Base-by-base conservation (phyloP, 2,329 filamentous ascomycete species). In the Penicillium janthinellum region DNA sequence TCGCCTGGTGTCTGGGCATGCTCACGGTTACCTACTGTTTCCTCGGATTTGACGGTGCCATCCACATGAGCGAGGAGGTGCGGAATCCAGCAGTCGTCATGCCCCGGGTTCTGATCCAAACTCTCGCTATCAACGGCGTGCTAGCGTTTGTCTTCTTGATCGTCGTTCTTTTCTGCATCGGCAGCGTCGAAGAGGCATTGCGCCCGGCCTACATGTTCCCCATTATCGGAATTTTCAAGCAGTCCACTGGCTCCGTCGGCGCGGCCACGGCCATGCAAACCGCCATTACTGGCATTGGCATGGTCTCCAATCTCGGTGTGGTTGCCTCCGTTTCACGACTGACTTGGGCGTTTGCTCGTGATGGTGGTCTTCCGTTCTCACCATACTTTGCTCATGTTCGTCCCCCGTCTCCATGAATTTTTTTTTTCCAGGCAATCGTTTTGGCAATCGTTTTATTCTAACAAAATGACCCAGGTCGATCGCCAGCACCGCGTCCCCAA, bases 311-410 rank as follows among this genome's bases (percentile, higher is more conserved):
- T 38, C 76, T 80, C 52, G 77, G 75, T 35, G 73, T 74, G 38
- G 72, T 82, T 2, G 80, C 82, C 0, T 82, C 81, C 0, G 79
- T 79, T 0, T 81, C 80, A 0, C 77, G 81, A 3, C 66, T 83
- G 1, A 78, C 79, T 0, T 83, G 81, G 81, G 78, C 79, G 0
- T 83, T 82, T 72, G 78, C 81, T 12, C 69, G 78, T 4, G 82
- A 83, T 56, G 79, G 79, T 3, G 81, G 78, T 5, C 65, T 82
- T 0, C 80, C 80, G 0, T 67, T 53, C 34, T 70, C 60, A 10
- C 38, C 45, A 8, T 65, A 64, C 28, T 67, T 70, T 44, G 48
- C 64, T 31, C 56, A 64, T 35, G 66, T 67, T 47, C 11, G 64
- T 47, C 28, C 11, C 4, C 53, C 47, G 14, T 11, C 15, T 38